These are phyloP conservation scores for Taphrina wiesneri DNA, from an alignment of 1,139 yeast genomes.

Conservation along the genomic window DNA sequence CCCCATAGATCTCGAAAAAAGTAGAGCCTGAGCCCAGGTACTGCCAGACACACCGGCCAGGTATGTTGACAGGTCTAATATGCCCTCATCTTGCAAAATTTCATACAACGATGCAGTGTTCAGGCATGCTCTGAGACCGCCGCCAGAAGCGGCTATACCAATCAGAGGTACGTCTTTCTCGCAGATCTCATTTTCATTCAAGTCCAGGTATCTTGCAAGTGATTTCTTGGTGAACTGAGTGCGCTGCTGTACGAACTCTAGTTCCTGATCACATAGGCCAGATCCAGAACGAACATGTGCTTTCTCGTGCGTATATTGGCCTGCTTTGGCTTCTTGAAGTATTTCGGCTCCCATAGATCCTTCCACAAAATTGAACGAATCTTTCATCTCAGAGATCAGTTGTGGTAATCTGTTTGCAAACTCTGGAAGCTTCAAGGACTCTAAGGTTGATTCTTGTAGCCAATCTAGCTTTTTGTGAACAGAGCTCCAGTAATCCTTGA, in stretches of 20 bases:
- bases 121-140: slow-evolving; percentile 41
- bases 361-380: slow-evolving; percentile 13
- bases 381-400: background rate
- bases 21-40: slow-evolving; percentile 41
- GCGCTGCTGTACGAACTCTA: slow-evolving; percentile 37
- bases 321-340: slow-evolving; percentile 36
- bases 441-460: background rate
- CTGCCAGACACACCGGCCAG: slow-evolving; percentile 41
- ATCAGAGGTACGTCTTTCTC: slow-evolving; percentile 41
- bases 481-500: background rate
- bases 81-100: slow-evolving; percentile 38
- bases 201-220: slow-evolving; percentile 39
- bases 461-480: background rate
- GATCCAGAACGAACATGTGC: slow-evolving; percentile 40
- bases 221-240: slow-evolving; percentile 33
- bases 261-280: slow-evolving; percentile 37
- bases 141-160: slow-evolving; percentile 42
- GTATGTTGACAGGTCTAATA: slow-evolving; percentile 40
- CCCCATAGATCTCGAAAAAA: slow-evolving; percentile 37
- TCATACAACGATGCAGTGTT: slow-evolving; percentile 39
- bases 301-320: slow-evolving; percentile 28
- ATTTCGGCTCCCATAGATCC: slow-evolving; percentile 38
- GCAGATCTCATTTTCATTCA: slow-evolving; percentile 37
- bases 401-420: slow-evolving; percentile 1
- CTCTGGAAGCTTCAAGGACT: background rate